These are phyloP conservation scores for Phytophthora multivora DNA, from an alignment of 352 stramenopile species.

Conservation along the genomic window DNA sequence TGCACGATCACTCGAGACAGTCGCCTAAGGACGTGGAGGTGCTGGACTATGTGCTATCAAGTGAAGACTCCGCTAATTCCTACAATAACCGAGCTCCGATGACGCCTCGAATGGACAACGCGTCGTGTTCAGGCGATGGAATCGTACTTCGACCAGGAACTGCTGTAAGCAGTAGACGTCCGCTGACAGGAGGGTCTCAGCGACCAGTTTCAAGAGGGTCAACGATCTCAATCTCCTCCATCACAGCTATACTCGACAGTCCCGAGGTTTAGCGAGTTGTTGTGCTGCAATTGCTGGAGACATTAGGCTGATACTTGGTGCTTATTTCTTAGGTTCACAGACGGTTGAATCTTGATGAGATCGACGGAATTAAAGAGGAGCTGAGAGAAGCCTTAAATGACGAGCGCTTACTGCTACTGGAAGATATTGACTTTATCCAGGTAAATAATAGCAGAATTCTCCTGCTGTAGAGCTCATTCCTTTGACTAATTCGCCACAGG, in stretches of 20 bases:
- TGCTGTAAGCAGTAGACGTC: slow-evolving; percentile 26
- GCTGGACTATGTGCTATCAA: slow-evolving; percentile 62
- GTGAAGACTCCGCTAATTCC: slow-evolving; percentile 13
- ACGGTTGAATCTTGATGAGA: slow-evolving; percentile 69
- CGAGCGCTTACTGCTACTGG: slow-evolving; percentile 65
- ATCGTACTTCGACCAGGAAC: slow-evolving; percentile 59
- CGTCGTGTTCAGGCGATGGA: slow-evolving; percentile 12
- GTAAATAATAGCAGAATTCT: slow-evolving; percentile 20
- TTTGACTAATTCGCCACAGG: slow-evolving; percentile 24
- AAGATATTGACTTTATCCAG: slow-evolving; percentile 89
- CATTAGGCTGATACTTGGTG: too few relatives aligned
- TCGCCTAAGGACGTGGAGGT: slow-evolving; percentile 62
- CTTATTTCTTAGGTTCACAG: slow-evolving; percentile 37
- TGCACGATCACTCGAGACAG: slow-evolving; percentile 37
- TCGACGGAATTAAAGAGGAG: slow-evolving; percentile 71
- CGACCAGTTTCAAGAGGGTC: slow-evolving; percentile 71
- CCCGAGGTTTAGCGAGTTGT: too few relatives aligned
- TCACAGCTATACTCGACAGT: slow-evolving; percentile 63
- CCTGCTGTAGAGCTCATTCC: too few relatives aligned
- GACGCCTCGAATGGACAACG: slow-evolving; percentile 51
- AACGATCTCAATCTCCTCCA: slow-evolving; percentile 62
- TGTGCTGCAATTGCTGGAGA: too few relatives aligned
- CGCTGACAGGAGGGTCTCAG: slow-evolving; percentile 47
- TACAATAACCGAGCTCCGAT: slow-evolving; percentile 22
- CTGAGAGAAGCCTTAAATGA: slow-evolving; percentile 61